Percentiles rank a stretch among this genome's conserved stretches.
These are phyloP conservation scores for Lasiodiplodia citricola DNA, from an alignment of 2,329 filamentous ascomycete species.

Conservation along the genomic window DNA sequence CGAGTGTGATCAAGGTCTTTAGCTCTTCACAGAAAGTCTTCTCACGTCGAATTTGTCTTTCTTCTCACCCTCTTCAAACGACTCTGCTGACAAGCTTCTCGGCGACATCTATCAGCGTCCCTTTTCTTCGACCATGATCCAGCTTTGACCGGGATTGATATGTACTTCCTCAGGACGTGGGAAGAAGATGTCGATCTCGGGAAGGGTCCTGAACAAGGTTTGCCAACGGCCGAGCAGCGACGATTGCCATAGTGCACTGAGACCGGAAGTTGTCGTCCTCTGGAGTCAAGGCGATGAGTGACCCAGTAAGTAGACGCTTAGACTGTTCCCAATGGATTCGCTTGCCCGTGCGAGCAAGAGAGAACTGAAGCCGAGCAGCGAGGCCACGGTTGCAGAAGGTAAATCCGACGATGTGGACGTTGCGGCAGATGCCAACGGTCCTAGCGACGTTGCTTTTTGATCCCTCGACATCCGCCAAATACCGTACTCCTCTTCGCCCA, in stretches of 20 bases:
- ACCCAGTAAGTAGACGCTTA: conserved; percentile 61
- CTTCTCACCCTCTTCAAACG: no score
- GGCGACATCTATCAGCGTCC: no score
- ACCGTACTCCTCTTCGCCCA: conserved; percentile 53
- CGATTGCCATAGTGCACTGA: conserved; percentile 71
- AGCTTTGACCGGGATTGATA: conserved; percentile 71
- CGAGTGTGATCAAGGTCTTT: no score
- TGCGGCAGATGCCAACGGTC: conserved; percentile 44
- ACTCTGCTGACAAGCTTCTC: no score
- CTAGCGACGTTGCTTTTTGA: no score
- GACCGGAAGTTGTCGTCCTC: conserved; percentile 65
- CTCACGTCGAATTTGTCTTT: no score
- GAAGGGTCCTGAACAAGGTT: conserved; percentile 68
- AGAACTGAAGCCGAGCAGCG: conserved; percentile 73
- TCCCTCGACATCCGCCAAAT: neutral
- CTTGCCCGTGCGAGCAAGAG: conserved; percentile 67
- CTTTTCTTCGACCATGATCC: conserved; percentile 79
- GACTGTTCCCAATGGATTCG: conserved; percentile 71
- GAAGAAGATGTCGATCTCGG: conserved; percentile 79
- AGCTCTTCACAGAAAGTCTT: no score
- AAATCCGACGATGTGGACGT: conserved; percentile 42
- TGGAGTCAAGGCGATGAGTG: conserved; percentile 61
- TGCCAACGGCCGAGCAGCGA: conserved; percentile 71
- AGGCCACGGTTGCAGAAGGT: conserved; percentile 67
- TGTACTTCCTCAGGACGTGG: conserved; percentile 63